Percentiles rank a stretch among this genome's conserved stretches.
Conservation (phyloP, 2,329 filamentous ascomycete genomes). For the Monilinia aucupariae region DNA sequence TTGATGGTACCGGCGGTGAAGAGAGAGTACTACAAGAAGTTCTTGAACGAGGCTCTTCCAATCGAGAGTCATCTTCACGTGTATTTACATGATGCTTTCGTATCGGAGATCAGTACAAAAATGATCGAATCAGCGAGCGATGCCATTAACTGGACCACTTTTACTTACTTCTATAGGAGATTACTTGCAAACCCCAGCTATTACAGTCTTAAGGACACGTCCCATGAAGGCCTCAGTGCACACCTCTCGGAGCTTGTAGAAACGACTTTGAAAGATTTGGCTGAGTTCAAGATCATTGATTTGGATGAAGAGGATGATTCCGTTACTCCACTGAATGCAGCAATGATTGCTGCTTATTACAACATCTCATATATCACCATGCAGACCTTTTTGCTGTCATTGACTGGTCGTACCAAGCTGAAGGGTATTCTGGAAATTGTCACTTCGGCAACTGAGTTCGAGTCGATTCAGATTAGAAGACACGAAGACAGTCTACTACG, state of each 20-base stretch:
- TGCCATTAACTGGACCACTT: conserved; percentile 96
- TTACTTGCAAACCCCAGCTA: conserved; percentile 94
- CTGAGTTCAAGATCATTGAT: conserved; percentile 92
- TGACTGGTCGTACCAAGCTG: conserved; percentile 83
- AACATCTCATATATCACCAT: conserved; percentile 99
- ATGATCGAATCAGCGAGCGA: conserved; percentile 94
- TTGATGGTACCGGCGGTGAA: conserved; percentile 93
- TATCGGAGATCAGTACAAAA: conserved; percentile 93
- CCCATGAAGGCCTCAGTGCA: conserved; percentile 86
- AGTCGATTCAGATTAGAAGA: conserved; percentile 86
- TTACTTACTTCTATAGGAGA: conserved; percentile 96
- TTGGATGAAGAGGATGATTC: conserved; percentile 90
- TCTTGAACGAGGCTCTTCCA: conserved; percentile 89
- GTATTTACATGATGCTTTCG: conserved; percentile 91
- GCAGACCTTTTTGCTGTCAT: conserved; percentile 93
- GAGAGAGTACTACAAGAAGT: conserved; percentile 98
- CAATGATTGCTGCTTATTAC: conserved; percentile 98
- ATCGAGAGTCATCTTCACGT: conserved; percentile 91
- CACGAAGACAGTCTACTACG: conserved; percentile 85
- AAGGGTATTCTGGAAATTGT: conserved; percentile 97
- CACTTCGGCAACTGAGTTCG: conserved; percentile 94
- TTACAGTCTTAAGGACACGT: conserved; percentile 83
- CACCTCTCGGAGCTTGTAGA: conserved; percentile 94
- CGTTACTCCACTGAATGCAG: conserved; percentile 84
- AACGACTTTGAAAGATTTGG: conserved; percentile 80